A percentile compares a stretch with the other conserved stretches of the same genome.
These are phyloP conservation scores for Penicillium tannophilum DNA, from an alignment of 495 filamentous ascomycete species.

Conservation along the genomic window DNA sequence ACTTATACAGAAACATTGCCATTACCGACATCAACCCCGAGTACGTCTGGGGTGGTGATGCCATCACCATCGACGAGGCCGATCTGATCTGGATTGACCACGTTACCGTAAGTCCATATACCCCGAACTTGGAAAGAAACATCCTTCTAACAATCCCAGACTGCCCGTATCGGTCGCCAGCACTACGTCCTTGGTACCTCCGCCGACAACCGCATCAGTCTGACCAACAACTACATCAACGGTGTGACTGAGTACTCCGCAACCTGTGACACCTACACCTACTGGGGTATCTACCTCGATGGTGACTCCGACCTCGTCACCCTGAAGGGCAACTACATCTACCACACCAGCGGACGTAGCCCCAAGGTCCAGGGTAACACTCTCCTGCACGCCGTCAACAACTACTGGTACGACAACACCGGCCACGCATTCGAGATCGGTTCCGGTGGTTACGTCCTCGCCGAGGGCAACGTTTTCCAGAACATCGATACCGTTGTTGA, in stretches of 20 bases:
- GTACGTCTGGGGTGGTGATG: constrained; percentile 55
- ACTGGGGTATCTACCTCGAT: constrained; percentile 49
- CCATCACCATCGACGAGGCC: constrained; percentile 44
- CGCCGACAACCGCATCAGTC: constrained; percentile 44
- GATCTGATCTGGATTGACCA: constrained; percentile 53
- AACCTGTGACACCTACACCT: constrained; percentile 48
- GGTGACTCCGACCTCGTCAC: constrained; percentile 46
- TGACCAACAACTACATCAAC: constrained; percentile 51
- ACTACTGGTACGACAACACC: constrained; percentile 56
- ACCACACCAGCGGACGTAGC: constrained; percentile 43
- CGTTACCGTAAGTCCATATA: constrained; percentile 33
- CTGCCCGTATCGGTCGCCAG: constrained; percentile 48
- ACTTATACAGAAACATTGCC: constrained; percentile 40
- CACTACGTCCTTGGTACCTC: constrained; percentile 46
- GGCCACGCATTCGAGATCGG: constrained; percentile 60
- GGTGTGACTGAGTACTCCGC: constrained; percentile 42
- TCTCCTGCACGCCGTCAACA: constrained; percentile 55
- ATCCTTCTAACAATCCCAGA: constrained; percentile 23
- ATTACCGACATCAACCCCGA: constrained; percentile 51
- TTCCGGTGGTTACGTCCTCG: constrained; percentile 52
- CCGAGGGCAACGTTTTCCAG: constrained; percentile 64
- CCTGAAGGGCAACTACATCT: constrained; percentile 51
- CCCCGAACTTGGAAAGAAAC: neutral
- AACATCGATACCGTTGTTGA: constrained; percentile 41
- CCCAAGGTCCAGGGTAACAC: constrained; percentile 49